Base-by-base conservation (phyloP, 2,329 filamentous ascomycete species). In the Teratosphaeria pseudoeucalypti region DNA sequence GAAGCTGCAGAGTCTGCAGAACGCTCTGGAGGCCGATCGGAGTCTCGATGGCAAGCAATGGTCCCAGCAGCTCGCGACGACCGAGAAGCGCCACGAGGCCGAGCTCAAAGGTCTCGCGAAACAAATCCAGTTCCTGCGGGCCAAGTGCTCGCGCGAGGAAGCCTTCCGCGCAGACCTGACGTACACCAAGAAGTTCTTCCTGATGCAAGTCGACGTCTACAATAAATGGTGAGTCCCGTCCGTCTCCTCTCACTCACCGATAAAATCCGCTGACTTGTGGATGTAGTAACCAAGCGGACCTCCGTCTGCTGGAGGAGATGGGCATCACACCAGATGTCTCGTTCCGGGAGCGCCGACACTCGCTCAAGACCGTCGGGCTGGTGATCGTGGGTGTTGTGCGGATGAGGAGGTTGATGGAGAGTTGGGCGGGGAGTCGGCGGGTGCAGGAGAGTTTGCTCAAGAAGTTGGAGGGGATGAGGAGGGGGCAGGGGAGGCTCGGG, bases 121-220 rank as follows among this genome's bases (percentile, higher is more conserved):
- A 76, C 92, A 97, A 75, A 92, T 97, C 72, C 84, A 91, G 68
- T 97, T 89, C 85, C 84, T 97, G 72, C 85, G 91, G 68, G 89
- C 90, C 1, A 85, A 87, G 57, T 89, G 88, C 77, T 82, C 84
- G 71, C 83, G 94, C 34, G 92, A 96, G 74, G 85, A 89, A 66
- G 84, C 82, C 56, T 86, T 97, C 75, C 83, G 94, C 52, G 81
- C 82, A 63, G 89, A 92, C 68, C 83, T 92, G 34, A 89, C 88
- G 9, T 95, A 87, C 76, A 90, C 90, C 64, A 99, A 99, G 81
- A 85, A 82, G 65, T 92, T 90, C 73, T 84, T 96, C 75, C 75
- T 86, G 68, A 79, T 90, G 72, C 85, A 90, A 74, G 84, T 95
- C 58, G 85, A 91, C 67, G 84, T 95, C 68, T 91, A 90, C 68